phyloP scores from a whole-genome alignment of 192 early-diverging fungal species.

The Glomus cerebriforme region DNA sequence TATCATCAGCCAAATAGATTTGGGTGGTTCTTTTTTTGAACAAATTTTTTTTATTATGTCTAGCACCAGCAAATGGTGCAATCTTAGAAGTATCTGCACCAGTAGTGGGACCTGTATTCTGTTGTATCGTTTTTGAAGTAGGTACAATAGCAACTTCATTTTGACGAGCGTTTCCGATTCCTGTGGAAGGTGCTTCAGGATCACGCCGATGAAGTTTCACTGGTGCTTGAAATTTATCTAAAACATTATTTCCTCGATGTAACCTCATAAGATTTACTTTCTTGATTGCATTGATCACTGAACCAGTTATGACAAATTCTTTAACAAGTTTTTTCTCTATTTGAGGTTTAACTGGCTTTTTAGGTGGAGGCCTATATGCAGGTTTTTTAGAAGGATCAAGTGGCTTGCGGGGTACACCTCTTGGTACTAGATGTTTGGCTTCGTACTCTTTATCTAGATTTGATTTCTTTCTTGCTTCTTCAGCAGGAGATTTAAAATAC shows the following conservation, averaged over 20 bases:
- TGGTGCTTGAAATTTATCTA: slow-evolving; percentile 58
- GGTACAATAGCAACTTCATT: neutral
- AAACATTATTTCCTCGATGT: slow-evolving; percentile 43
- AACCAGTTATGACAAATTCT: neutral
- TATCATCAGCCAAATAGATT: slow-evolving; percentile 39
- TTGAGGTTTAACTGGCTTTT: neutral
- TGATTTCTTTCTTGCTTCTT: neutral
- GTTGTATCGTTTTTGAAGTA: neutral
- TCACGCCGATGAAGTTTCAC: slow-evolving; percentile 53
- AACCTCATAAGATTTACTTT: slow-evolving; percentile 28
- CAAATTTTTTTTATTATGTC: slow-evolving; percentile 73
- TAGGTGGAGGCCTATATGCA: neutral
- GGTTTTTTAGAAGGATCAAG: too few relatives aligned
- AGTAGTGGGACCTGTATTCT: slow-evolving; percentile 45
- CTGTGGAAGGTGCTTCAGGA: slow-evolving; percentile 11
- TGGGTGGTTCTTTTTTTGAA: slow-evolving; percentile 84
- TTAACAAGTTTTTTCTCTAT: neutral
- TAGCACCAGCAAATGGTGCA: slow-evolving; percentile 74
- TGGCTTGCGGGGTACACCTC: neutral
- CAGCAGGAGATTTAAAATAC: too few relatives aligned
- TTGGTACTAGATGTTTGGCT: neutral
- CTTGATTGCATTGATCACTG: neutral
- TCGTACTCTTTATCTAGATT: too few relatives aligned
- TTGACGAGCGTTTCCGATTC: neutral
- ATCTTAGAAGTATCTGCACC: slow-evolving; percentile 65